These are phyloP conservation scores for Wickerhamiella alocasiicola DNA, from an alignment of 805 yeast species.

Conservation along the genomic window DNA sequence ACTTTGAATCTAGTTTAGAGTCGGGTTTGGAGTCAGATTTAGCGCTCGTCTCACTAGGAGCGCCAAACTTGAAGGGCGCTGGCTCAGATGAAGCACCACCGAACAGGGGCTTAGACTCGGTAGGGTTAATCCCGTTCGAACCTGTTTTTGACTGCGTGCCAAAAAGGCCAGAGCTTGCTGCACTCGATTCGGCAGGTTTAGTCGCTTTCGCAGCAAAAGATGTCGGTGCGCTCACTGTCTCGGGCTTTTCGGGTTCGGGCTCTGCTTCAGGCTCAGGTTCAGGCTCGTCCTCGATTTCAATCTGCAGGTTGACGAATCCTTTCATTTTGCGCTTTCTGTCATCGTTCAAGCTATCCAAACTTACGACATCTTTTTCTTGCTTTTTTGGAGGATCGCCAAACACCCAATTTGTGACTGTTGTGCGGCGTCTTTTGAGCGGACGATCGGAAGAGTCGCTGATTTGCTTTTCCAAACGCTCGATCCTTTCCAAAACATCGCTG, in stretches of 20 bases:
- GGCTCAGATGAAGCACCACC: no score
- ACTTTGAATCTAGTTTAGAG: no score
- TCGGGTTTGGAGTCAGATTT: no score
- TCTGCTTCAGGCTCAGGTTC: neutral
- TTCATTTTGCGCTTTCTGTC: neutral
- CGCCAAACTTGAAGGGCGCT: no score
- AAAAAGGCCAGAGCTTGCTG: neutral
- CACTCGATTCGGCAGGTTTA: neutral
- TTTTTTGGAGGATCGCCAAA: neutral
- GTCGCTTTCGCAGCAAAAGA: neutral
- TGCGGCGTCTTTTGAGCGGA: neutral
- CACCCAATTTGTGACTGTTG: neutral
- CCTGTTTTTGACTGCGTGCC: neutral
- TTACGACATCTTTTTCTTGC: neutral
- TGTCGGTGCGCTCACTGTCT: neutral
- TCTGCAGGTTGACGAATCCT: neutral
- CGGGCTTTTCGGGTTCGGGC: neutral
- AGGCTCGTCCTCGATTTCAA: neutral
- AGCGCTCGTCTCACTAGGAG: no score
- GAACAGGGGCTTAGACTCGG: no score
- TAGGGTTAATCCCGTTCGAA: no score
- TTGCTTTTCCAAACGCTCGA: neutral
- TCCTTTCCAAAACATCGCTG: slow-evolving; percentile 1
- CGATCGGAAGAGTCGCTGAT: neutral
- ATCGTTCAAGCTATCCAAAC: neutral